Evolutionary conservation across 805 yeast genomes (phyloP), one percentile per base, ranked within the genome.

Genomic region (Saccharomycopsis sp.): DNA sequence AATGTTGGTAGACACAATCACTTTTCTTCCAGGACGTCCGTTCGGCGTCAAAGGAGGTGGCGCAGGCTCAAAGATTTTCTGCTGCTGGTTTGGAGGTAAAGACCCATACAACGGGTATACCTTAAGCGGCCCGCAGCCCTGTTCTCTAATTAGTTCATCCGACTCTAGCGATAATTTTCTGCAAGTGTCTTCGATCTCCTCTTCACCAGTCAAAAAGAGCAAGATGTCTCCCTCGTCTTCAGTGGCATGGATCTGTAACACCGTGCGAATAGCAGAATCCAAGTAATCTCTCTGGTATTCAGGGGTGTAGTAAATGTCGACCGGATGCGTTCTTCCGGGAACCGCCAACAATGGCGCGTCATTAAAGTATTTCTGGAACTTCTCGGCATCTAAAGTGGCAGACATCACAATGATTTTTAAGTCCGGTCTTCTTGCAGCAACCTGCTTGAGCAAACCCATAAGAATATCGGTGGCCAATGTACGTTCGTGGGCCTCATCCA

Each of bases 401-500:
- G 97, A 91, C 98, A 93, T 93, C 70, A 93, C 85, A 63, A 93
- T 91, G 65, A 93, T 81, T 71, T 94, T 94, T 68, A 93, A 78
- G 68, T 93, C 97, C 20, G 89, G 85, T 72, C 98, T 82, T 72
- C 96, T 81, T 41, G 72, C 65, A 29, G 89, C 81, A 52, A 93
- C 85, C 69, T 91, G 89, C 71, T 93, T 93, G 67, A 93, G 74
- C 62, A 93, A 76, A 62, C 98, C 98, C 98, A 93, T 93, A 64
- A 93, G 76, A 60, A 93, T 93, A 80, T 93, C 99, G 0, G 99
- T 93, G 41, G 98, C 90, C 66, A 93, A 78, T 0, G 99, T 94
- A 72, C 99, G 86, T 74, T 93, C 99, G 76, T 93, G 99, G 52
- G 98, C 98, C 77, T 93, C 99, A 80, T 93, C 99, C 62, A 93